Evolutionary conservation across 2,329 filamentous ascomycete species (phyloP).

Genomic region (Meredithiella fracta): DNA sequence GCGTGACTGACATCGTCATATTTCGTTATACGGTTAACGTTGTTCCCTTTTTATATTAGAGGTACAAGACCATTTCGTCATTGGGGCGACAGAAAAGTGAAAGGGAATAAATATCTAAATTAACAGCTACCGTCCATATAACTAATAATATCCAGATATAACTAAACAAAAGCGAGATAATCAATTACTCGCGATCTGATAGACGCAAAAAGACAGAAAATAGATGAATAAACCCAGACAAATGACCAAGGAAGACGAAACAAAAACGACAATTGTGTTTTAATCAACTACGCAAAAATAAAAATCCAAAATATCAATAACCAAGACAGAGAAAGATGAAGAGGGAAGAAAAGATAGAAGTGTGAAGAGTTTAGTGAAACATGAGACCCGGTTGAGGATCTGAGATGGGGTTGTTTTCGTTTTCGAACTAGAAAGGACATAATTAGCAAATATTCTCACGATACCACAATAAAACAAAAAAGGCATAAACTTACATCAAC

Average conservation of each 20-base stretch:
- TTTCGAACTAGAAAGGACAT: conserved; percentile 24
- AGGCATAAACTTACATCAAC: conserved; percentile 54
- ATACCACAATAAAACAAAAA: background rate
- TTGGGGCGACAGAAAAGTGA: too few species aligned
- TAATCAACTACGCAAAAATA: conserved; percentile 2
- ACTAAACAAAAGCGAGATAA: background rate
- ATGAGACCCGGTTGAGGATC: conserved; percentile 18
- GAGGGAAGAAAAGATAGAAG: too few species aligned
- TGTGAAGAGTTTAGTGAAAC: conserved; percentile 1
- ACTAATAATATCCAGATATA: background rate
- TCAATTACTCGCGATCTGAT: background rate
- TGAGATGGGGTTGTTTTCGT: conserved; percentile 22
- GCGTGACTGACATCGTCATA: too few species aligned
- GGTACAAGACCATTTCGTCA: background rate
- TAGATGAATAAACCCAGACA: background rate
- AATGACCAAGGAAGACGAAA: conserved; percentile 1
- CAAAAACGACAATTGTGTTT: background rate
- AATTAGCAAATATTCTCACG: background rate
- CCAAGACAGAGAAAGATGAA: background rate
- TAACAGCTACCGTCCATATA: background rate
- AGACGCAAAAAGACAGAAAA: background rate
- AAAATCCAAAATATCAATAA: conserved; percentile 1
- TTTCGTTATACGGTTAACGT: too few species aligned
- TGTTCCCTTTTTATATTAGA: too few species aligned
- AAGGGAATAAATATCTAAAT: background rate